These are phyloP conservation scores for Simplicillium aogashimaense DNA, from an alignment of 2,329 filamentous ascomycete species.

Conservation along the genomic window DNA sequence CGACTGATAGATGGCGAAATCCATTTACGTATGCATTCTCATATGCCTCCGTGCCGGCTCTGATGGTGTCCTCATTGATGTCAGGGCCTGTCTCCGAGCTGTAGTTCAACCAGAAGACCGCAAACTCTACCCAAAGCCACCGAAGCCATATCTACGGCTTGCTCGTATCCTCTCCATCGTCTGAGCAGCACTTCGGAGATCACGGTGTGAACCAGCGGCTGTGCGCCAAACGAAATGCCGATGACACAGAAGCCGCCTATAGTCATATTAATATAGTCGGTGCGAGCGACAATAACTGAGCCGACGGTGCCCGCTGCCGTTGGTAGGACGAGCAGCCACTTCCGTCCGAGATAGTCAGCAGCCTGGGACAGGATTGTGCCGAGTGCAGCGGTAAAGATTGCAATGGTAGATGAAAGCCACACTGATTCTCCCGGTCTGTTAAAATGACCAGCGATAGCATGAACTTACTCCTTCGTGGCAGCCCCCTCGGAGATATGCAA, in stretches of 20 bases:
- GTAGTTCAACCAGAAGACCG: constrained; percentile 23
- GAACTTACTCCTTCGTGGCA: no score
- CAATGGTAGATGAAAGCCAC: constrained; percentile 25
- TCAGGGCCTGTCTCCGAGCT: constrained; percentile 15
- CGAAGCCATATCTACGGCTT: constrained; percentile 20
- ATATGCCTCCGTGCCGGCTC: constrained; percentile 13
- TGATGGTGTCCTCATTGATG: constrained; percentile 17
- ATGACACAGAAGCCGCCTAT: constrained; percentile 25
- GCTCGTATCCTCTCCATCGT: constrained; percentile 22
- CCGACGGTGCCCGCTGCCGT: constrained; percentile 22
- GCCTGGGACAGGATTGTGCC: constrained; percentile 26
- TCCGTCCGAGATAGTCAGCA: constrained; percentile 31
- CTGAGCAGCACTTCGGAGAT: constrained; percentile 28
- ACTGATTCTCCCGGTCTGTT: constrained; percentile 12
- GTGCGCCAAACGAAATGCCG: constrained; percentile 23
- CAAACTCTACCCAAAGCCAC: constrained; percentile 18
- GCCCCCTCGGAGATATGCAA: no score
- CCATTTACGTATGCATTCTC: constrained; percentile 16
- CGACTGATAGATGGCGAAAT: constrained; percentile 22
- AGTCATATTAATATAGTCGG: constrained; percentile 21
- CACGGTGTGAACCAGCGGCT: constrained; percentile 27
- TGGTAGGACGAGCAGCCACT: constrained; percentile 25
- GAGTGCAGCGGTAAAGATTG: constrained; percentile 25
- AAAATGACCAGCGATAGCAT: constrained; percentile 19
- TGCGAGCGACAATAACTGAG: constrained; percentile 22